Evolutionary conservation across 2,329 filamentous ascomycete genomes (phyloP).

Genomic region (Aspergillus oerlinghausenensis): DNA sequence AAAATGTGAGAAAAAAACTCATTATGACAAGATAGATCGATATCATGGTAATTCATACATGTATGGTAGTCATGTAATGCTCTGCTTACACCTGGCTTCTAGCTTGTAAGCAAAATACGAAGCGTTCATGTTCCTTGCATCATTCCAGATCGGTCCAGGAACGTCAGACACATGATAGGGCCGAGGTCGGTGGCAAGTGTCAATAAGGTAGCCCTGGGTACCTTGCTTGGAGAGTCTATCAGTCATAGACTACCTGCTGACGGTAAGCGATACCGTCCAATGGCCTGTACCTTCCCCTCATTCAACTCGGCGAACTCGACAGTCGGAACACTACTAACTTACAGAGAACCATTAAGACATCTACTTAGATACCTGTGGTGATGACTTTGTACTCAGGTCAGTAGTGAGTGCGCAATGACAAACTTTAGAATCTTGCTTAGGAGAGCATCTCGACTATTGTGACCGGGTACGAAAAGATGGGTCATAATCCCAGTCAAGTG

Average conservation of each 20-base stretch:
- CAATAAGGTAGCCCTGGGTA: not conserved
- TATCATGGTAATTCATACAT: not conserved
- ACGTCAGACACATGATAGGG: not conserved
- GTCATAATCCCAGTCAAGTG: not conserved
- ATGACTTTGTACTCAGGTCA: not conserved
- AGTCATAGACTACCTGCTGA: not conserved
- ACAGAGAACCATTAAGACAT: too few relatives aligned
- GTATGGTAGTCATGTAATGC: not conserved
- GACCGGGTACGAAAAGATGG: not conserved
- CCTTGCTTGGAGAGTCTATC: not conserved
- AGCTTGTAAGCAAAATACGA: not conserved
- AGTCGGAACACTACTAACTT: too few relatives aligned
- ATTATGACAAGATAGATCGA: not conserved
- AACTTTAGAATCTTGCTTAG: not conserved
- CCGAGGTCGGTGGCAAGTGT: not conserved
- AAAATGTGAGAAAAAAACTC: not conserved
- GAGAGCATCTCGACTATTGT: not conserved
- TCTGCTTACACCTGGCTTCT: not conserved
- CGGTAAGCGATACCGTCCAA: not conserved
- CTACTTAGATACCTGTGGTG: not conserved
- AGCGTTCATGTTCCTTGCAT: not conserved
- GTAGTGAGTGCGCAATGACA: not conserved
- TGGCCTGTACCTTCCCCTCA: not conserved
- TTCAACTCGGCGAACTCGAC: not conserved
- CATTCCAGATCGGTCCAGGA: not conserved